phyloP scores from a whole-genome alignment of 208 protist genomes.

The Leishmania guyanensis region DNA sequence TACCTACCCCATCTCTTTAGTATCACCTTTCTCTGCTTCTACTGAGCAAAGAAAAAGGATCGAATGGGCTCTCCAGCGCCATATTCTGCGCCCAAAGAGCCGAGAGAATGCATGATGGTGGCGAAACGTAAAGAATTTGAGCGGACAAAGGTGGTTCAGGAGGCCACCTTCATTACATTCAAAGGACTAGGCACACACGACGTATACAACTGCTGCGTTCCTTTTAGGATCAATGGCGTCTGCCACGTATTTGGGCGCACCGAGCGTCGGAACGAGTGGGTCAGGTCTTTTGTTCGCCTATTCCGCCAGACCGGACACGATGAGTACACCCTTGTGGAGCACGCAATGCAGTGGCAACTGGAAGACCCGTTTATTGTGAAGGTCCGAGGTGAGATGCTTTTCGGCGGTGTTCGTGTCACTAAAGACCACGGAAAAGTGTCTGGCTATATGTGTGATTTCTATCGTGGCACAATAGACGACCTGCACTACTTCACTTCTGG shows the following conservation, averaged over 20 bases:
- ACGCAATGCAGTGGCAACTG: slow-evolving; percentile 45
- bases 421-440: slow-evolving; percentile 50
- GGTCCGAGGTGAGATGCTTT: slow-evolving; percentile 48
- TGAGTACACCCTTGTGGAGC: slow-evolving; percentile 52
- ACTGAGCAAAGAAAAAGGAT: not conserved
- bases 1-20: not conserved
- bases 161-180: slow-evolving; percentile 41
- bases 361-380: slow-evolving; percentile 62
- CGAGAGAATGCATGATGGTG: slow-evolving; percentile 47
- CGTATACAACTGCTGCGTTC: slow-evolving; percentile 66
- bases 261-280: slow-evolving; percentile 55
- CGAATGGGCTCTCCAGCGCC: slow-evolving; percentile 29
- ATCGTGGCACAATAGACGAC: slow-evolving; percentile 36
- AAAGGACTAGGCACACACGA: slow-evolving; percentile 57
- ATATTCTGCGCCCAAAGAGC: not conserved
- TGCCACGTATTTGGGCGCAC: slow-evolving; percentile 49
- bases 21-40: not conserved
- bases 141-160: slow-evolving; percentile 42
- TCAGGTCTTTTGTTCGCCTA: slow-evolving; percentile 51
- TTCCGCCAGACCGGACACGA: slow-evolving; percentile 53
- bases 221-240: slow-evolving; percentile 50
- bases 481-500: slow-evolving; percentile 62
- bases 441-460: slow-evolving; percentile 63
- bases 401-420: slow-evolving; percentile 55
- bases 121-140: slow-evolving; percentile 48